Evolutionary conservation across 176 grass and related monocot species (phyloP).

Genomic region (Musa troglodytarum): DNA sequence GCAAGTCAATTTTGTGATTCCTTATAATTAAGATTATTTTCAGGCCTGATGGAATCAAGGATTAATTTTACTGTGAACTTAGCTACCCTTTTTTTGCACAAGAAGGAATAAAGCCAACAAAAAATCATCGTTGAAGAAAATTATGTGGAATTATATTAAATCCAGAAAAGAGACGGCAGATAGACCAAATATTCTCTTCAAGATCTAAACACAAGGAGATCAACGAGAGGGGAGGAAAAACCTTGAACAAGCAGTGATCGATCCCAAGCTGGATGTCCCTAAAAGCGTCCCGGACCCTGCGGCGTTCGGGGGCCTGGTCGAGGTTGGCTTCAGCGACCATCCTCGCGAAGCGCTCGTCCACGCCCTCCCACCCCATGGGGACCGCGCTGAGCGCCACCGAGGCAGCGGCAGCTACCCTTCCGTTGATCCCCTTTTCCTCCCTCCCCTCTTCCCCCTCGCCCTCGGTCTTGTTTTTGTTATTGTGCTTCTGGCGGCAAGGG

Average conservation of each 20-base stretch:
- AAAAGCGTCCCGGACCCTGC: constrained; percentile 68
- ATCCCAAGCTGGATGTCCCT: constrained; percentile 70
- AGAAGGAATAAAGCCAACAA: too few relatives aligned
- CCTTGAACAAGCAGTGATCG: constrained; percentile 94
- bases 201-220: neutral
- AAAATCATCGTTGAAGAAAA: too few relatives aligned
- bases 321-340: constrained; percentile 51
- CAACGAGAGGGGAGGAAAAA: neutral
- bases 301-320: constrained; percentile 62
- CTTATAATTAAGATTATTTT: too few relatives aligned
- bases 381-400: neutral
- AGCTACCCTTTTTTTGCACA: too few relatives aligned
- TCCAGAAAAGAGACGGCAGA: neutral
- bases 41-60: too few relatives aligned
- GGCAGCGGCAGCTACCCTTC: neutral
- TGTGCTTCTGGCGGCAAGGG: constrained; percentile 7
- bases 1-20: too few relatives aligned
- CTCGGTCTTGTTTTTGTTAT: neutral
- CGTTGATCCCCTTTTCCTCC: neutral
- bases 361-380: constrained; percentile 19
- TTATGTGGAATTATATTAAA: neutral
- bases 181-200: neutral
- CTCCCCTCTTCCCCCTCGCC: neutral
- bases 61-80: too few relatives aligned
- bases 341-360: constrained; percentile 59